Evolutionary conservation across 192 early-diverging fungal species (phyloP).

Genomic region (Backusella circina): DNA sequence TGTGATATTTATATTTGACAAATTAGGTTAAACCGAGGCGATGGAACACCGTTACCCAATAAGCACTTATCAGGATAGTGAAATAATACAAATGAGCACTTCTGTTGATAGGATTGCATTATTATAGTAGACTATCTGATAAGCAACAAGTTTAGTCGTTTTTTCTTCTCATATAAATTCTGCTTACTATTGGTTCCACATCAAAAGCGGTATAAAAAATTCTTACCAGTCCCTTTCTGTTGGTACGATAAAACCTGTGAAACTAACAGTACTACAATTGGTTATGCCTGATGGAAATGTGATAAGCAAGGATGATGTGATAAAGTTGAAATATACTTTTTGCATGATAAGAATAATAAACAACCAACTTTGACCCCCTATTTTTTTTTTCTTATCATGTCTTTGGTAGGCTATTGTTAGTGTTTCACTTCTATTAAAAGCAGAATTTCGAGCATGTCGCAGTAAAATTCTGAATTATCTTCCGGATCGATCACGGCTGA

Average conservation of each 20-base stretch:
- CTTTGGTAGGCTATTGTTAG: neutral
- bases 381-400: neutral
- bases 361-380: neutral
- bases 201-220: neutral
- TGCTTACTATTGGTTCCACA: neutral
- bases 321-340: neutral
- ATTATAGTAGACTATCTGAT: neutral
- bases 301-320: neutral
- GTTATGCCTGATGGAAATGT: neutral
- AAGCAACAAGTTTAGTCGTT: neutral
- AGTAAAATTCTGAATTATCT: slow-evolving; percentile 11
- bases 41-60: neutral
- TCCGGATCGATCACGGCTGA: slow-evolving; percentile 8
- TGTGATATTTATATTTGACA: neutral
- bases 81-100: neutral
- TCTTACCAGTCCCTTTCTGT: neutral
- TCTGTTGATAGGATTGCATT: neutral
- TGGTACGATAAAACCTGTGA: neutral
- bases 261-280: neutral
- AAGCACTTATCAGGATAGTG: neutral
- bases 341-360: neutral
- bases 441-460: slow-evolving; percentile 6
- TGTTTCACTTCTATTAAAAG: neutral
- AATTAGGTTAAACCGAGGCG: neutral
- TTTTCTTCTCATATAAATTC: neutral